Evolutionary conservation across 1,284 basidiomycete genomes (phyloP).

Genomic region (Microbotryum violaceum): DNA sequence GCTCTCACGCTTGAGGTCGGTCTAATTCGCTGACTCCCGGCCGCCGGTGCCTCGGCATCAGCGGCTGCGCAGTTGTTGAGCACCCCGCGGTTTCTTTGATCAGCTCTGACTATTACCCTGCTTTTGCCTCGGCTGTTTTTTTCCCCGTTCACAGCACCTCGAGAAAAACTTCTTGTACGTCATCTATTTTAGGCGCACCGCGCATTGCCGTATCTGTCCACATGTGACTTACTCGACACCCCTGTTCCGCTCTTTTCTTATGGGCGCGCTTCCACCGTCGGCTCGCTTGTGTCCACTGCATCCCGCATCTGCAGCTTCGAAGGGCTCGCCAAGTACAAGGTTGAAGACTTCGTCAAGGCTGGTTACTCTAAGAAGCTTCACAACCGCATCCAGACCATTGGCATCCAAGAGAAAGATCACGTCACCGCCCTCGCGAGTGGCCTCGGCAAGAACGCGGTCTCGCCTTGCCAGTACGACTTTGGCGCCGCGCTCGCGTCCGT

Average conservation of each 20-base stretch:
- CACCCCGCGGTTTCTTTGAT: too few relatives aligned
- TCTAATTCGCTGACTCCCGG: too few relatives aligned
- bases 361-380: neutral
- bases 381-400: neutral
- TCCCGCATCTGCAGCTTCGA: too few relatives aligned
- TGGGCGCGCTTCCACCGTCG: neutral
- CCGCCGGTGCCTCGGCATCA: too few relatives aligned
- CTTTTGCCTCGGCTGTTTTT: too few relatives aligned
- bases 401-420: slow-evolving; percentile 5
- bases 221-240: neutral
- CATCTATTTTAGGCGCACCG: neutral
- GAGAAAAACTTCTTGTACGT: too few relatives aligned
- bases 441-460: neutral
- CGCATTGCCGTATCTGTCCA: neutral
- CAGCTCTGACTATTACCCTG: too few relatives aligned
- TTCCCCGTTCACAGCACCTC: too few relatives aligned
- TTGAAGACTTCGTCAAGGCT: neutral
- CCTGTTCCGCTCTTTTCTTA: neutral
- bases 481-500: neutral
- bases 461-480: slow-evolving; percentile 3
- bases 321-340: neutral
- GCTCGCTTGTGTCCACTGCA: too few relatives aligned
- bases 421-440: neutral
- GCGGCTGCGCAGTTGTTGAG: too few relatives aligned
- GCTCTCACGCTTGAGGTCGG: slow-evolving; percentile 6